Evolutionary conservation across 164 flowering plant species (phyloP).

Genomic region (Euptelea pleiosperma): DNA sequence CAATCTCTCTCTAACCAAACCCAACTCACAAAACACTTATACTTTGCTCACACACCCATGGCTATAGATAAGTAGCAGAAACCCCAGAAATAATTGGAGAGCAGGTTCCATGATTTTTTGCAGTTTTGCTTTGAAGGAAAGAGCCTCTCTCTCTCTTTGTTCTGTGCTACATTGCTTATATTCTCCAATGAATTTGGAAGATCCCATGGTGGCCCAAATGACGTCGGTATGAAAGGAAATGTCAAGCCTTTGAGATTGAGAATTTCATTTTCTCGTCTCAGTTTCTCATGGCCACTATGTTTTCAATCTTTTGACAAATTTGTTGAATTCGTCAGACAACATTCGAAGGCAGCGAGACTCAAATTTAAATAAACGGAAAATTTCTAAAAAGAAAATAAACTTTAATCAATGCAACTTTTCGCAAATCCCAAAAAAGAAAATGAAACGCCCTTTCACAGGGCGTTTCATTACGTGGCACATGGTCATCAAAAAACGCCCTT

Average conservation of each 20-base stretch:
- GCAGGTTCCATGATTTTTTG: conserved; percentile 13
- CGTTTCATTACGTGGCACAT: too few species aligned
- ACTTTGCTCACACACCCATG: conserved; percentile 3
- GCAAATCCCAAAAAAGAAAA: too few species aligned
- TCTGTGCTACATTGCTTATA: conserved; percentile 13
- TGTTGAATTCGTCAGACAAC: too few species aligned
- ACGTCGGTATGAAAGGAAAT: conserved; percentile 17
- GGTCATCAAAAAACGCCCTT: too few species aligned
- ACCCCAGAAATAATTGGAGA: conserved; percentile 15
- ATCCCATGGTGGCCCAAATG: conserved; percentile 31
- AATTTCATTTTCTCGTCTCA: too few species aligned
- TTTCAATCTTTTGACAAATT: too few species aligned
- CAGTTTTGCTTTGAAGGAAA: conserved; percentile 15
- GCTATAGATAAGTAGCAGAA: neutral
- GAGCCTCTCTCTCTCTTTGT: conserved; percentile 11
- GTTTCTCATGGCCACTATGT: too few species aligned
- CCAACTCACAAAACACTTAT: conserved; percentile 7
- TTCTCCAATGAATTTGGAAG: conserved; percentile 66
- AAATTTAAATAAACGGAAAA: too few species aligned
- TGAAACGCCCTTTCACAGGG: too few species aligned
- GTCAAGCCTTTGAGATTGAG: neutral
- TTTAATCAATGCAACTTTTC: too few species aligned
- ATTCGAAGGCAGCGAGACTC: too few species aligned
- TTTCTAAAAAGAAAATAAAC: too few species aligned
- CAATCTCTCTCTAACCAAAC: conserved; percentile 5